phyloP scores from a whole-genome alignment of 352 stramenopile genomes.

The Phytopythium helicoides region DNA sequence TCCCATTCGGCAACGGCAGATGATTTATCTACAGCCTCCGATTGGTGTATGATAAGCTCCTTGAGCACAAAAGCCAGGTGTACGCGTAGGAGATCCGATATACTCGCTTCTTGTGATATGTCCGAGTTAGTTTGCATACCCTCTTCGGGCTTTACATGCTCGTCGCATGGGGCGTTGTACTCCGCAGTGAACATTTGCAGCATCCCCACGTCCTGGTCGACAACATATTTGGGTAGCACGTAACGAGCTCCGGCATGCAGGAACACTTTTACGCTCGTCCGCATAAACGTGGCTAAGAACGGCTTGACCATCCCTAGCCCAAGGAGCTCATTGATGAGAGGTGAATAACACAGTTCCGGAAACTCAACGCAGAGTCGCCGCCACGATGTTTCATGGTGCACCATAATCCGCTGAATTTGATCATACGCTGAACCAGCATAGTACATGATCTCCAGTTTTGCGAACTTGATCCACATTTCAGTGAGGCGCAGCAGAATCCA shows the following conservation, averaged over 20 bases:
- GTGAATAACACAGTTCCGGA: conserved; percentile 50
- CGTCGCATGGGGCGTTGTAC: conserved; percentile 25
- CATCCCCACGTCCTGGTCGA: conserved; percentile 56
- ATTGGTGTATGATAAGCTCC: conserved; percentile 64
- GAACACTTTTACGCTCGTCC: conserved; percentile 42
- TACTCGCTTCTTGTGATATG: conserved; percentile 13
- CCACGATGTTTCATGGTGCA: conserved; percentile 46
- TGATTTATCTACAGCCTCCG: conserved; percentile 44
- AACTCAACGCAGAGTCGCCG: conserved; percentile 50
- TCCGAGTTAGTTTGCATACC: conserved; percentile 13
- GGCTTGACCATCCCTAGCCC: conserved; percentile 27
- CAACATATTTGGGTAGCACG: conserved; percentile 60
- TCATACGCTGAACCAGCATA: conserved; percentile 33
- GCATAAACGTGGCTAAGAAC: conserved; percentile 64
- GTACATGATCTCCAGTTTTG: conserved; percentile 17
- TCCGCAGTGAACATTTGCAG: conserved; percentile 36
- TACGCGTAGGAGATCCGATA: conserved; percentile 41
- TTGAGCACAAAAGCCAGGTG: conserved; percentile 57
- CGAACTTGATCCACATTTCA: conserved; percentile 48
- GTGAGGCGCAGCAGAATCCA: conserved; percentile 50
- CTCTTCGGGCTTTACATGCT: conserved; percentile 19
- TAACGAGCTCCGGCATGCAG: conserved; percentile 45
- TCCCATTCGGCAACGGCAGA: conserved; percentile 60
- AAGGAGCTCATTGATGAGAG: conserved; percentile 56
- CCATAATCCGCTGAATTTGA: conserved; percentile 50